These are phyloP conservation scores for Exutisphaerella laricina DNA, from an alignment of 2,329 filamentous ascomycete genomes.

Conservation along the genomic window DNA sequence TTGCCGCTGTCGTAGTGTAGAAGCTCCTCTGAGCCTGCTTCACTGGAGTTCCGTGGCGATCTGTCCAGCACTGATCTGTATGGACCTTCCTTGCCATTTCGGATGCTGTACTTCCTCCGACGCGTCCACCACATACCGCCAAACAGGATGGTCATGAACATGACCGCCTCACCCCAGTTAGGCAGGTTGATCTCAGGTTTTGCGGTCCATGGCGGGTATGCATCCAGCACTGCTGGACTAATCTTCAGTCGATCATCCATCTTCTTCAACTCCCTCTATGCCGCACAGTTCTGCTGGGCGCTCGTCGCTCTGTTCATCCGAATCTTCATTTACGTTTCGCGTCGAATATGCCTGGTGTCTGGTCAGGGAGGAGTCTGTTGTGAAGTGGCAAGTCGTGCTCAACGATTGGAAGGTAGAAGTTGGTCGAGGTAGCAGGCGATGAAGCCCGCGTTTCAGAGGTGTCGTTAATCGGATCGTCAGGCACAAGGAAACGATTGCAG, in stretches of 20 bases:
- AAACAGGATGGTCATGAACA: conserved; percentile 48
- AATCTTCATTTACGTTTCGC: too few species aligned
- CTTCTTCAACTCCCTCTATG: too few species aligned
- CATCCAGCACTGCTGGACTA: conserved; percentile 2
- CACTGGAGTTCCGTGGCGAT: conserved; percentile 1
- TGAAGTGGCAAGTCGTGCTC: too few species aligned
- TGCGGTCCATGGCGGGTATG: conserved; percentile 15
- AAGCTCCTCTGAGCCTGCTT: conserved; percentile 38
- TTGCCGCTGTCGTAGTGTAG: conserved; percentile 34
- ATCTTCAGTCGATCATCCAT: conserved; percentile 4
- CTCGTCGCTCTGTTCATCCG: too few species aligned
- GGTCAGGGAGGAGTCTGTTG: too few species aligned
- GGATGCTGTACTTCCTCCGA: conserved; percentile 41
- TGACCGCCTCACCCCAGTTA: conserved; percentile 25
- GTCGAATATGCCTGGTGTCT: too few species aligned
- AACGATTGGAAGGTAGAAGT: too few species aligned
- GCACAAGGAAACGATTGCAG: too few species aligned
- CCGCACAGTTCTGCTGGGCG: too few species aligned
- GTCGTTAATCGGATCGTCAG: too few species aligned
- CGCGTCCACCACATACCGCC: conserved; percentile 46
- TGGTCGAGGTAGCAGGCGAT: too few species aligned
- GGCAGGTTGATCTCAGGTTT: conserved; percentile 18
- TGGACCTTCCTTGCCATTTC: conserved; percentile 26
- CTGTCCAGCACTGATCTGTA: conserved; percentile 34
- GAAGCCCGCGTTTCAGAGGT: too few species aligned